phyloP scores from a whole-genome alignment of 352 stramenopile species.

The Peronospora belbahrii region DNA sequence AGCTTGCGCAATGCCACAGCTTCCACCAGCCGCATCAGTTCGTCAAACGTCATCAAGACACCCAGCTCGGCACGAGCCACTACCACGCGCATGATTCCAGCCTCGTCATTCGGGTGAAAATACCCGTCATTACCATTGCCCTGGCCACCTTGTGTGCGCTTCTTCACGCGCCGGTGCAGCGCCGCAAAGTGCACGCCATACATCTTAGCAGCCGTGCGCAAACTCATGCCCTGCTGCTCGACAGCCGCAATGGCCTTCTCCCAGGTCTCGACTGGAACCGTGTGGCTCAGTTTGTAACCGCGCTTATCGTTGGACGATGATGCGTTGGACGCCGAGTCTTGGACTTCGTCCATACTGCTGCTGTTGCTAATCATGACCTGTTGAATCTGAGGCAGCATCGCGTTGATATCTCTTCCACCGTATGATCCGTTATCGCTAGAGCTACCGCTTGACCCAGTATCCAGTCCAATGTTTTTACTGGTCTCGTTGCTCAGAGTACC shows the following conservation, averaged over 20 bases:
- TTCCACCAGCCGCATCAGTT: conserved; percentile 50
- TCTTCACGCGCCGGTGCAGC: no score
- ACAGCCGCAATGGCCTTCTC: conserved; percentile 60
- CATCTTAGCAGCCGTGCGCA: no score
- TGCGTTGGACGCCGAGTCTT: conserved; percentile 9
- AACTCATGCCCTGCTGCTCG: not conserved
- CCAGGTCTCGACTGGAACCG: conserved; percentile 47
- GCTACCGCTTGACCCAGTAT: not conserved
- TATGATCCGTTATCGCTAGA: not conserved
- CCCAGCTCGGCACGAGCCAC: no score
- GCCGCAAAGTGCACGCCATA: no score
- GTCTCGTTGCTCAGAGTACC: not conserved
- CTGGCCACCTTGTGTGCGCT: conserved; percentile 26
- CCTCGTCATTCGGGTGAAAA: conserved; percentile 46
- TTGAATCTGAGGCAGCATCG: not conserved
- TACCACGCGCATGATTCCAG: no score
- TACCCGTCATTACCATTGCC: conserved; percentile 20
- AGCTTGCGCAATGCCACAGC: conserved; percentile 44
- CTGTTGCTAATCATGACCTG: not conserved
- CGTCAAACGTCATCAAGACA: conserved; percentile 57
- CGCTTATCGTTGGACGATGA: conserved; percentile 24
- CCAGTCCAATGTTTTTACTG: not conserved
- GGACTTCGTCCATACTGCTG: conserved; percentile 10
- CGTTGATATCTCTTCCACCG: not conserved
- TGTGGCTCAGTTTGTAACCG: conserved; percentile 44